A percentile compares a stretch with the other conserved stretches of the same genome.
Conservation (phyloP, 2,329 filamentous ascomycete genomes). For the Penicillium sp. region DNA sequence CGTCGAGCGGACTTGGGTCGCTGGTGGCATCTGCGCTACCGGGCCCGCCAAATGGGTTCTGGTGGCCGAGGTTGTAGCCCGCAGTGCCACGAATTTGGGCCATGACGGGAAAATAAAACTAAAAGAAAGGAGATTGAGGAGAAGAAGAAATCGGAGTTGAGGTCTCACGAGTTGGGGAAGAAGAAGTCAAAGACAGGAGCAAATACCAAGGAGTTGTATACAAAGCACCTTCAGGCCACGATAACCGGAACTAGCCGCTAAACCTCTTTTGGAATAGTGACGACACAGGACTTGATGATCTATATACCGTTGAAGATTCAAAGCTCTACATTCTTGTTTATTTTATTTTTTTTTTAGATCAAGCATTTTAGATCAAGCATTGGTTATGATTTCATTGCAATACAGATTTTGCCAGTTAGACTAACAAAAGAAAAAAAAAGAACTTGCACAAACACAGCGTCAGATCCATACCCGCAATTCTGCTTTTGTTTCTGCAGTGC, state of each 20-base stretch:
- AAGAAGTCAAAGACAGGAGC: constrained; percentile 7
- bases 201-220: constrained; percentile 19
- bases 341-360: not conserved
- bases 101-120: constrained; percentile 28
- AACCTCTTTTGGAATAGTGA: constrained; percentile 24
- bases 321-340: constrained; percentile 7
- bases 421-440: constrained; percentile 8
- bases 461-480: constrained; percentile 12
- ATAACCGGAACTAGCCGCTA: constrained; percentile 32
- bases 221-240: constrained; percentile 34
- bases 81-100: constrained; percentile 57
- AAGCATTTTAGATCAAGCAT: not conserved
- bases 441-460: constrained; percentile 4
- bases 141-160: not conserved
- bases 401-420: constrained; percentile 3
- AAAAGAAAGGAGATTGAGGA: constrained; percentile 1
- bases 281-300: constrained; percentile 15
- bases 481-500: constrained; percentile 12
- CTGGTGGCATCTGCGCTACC: constrained; percentile 52
- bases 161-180: constrained; percentile 3
- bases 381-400: constrained; percentile 8
- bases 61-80: constrained; percentile 73
- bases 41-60: constrained; percentile 60
- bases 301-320: constrained; percentile 2
- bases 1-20: constrained; percentile 71